Evolutionary conservation across 2,329 filamentous ascomycete species (phyloP).

Genomic region (Ploettnerulaceae sp.): DNA sequence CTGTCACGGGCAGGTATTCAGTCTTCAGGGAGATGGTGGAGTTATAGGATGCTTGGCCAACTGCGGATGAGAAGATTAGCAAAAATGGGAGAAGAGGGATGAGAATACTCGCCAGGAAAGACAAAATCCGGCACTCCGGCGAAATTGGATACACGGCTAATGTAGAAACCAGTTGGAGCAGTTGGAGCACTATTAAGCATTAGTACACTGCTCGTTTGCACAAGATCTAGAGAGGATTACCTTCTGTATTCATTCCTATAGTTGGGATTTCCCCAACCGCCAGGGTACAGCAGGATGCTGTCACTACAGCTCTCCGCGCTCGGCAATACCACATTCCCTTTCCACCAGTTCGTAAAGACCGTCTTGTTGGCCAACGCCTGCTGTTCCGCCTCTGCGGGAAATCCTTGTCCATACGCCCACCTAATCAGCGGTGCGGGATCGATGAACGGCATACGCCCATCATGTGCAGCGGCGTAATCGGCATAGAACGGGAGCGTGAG

Average conservation of each 20-base stretch:
- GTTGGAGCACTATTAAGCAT: slow-evolving; percentile 34
- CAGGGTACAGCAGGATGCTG: slow-evolving; percentile 45
- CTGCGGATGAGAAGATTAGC: slow-evolving; percentile 9
- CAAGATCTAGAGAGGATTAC: slow-evolving; percentile 7
- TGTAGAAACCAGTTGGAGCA: slow-evolving; percentile 44
- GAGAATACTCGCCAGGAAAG: slow-evolving; percentile 34
- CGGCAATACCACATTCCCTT: slow-evolving; percentile 40
- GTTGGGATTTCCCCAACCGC: slow-evolving; percentile 36
- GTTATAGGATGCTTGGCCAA: slow-evolving; percentile 38
- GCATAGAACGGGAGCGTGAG: slow-evolving; percentile 45
- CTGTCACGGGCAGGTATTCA: slow-evolving; percentile 52
- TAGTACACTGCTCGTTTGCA: not conserved
- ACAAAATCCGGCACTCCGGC: slow-evolving; percentile 45
- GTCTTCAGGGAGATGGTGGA: slow-evolving; percentile 44
- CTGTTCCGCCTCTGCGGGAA: slow-evolving; percentile 35
- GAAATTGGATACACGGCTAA: slow-evolving; percentile 40
- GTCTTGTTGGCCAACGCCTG: slow-evolving; percentile 47
- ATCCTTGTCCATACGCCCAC: slow-evolving; percentile 43
- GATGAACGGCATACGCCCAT: slow-evolving; percentile 44
- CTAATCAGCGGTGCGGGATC: slow-evolving; percentile 44
- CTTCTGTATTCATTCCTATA: slow-evolving; percentile 42
- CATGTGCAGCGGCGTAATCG: slow-evolving; percentile 43
- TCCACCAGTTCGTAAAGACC: slow-evolving; percentile 44
- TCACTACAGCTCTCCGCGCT: slow-evolving; percentile 44
- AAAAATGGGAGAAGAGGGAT: not conserved